phyloP scores from a whole-genome alignment of 331 rosid species.

The Erythrophleum ivorense region DNA sequence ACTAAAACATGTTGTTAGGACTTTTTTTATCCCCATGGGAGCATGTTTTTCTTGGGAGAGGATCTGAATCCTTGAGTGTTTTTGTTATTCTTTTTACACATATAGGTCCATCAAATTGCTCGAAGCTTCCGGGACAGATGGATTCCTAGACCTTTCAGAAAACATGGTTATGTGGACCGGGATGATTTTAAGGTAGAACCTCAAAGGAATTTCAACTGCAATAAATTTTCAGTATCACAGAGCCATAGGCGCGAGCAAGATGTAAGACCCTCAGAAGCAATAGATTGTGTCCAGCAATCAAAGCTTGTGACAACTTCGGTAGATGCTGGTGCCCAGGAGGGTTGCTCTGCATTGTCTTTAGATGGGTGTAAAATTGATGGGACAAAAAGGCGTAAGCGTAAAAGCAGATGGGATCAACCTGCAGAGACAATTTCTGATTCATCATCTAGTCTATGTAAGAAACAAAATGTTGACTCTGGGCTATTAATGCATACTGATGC shows the following conservation, averaged over 20 bases:
- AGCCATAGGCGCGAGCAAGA: constrained; percentile 66
- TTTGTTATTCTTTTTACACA: constrained; percentile 32
- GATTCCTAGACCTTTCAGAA: constrained; percentile 73
- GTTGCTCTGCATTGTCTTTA: constrained; percentile 48
- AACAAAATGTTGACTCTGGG: constrained; percentile 50
- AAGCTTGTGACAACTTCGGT: constrained; percentile 43
- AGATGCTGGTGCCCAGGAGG: constrained; percentile 57
- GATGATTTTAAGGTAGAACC: constrained; percentile 69
- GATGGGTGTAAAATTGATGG: constrained; percentile 50
- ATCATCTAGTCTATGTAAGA: constrained; percentile 47
- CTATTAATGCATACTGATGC: constrained; percentile 39
- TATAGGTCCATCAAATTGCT: constrained; percentile 97
- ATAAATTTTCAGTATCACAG: constrained; percentile 59
- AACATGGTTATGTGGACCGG: constrained; percentile 63
- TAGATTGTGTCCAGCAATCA: constrained; percentile 60
- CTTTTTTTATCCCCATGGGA: neutral
- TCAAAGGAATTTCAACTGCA: constrained; percentile 60
- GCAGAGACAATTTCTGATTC: constrained; percentile 56
- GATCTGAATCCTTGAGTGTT: constrained; percentile 25
- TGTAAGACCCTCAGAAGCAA: constrained; percentile 66
- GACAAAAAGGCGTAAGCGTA: constrained; percentile 77
- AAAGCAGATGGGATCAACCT: constrained; percentile 99
- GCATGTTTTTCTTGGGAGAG: constrained; percentile 24
- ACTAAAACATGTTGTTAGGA: constrained; percentile 5
- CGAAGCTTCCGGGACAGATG: constrained; percentile 94